Evolutionary conservation across 306 rosid species (phyloP), one percentile per base, ranked within the genome.

Genomic region (Dryas octopetala): DNA sequence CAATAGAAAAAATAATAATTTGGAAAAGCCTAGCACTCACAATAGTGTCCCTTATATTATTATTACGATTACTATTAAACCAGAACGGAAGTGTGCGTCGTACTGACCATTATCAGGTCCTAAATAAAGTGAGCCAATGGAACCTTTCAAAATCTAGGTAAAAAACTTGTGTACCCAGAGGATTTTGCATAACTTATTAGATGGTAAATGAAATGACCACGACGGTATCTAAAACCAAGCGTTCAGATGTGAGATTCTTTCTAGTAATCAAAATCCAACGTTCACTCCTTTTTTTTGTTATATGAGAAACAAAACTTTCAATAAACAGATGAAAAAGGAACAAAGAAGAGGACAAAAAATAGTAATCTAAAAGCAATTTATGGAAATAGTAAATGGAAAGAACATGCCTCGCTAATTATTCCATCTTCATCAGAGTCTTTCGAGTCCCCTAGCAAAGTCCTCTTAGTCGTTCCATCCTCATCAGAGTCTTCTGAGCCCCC

Each of bases 401-500:
- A 69, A 77, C 80, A 73, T 79, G 87, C 97, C 96, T 91, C 82
- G 19, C 88, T 62, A 66, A 81, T 15, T 67, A 50, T 77, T 73
- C 76, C 83, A 75, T 58, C 78, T 78, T 89, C 84, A 71, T 71
- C 89, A 60, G 90, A 85, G 86, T 83, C 96, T 40, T 77, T 72
- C 14, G 88, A 69, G 72, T 14, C 74, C 48, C 97, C 96, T 82
- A 95, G 82, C 44, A 95, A 86, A 74, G 93, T 95, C 82, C 77
- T 90, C 83, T 52, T 90, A 32, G 11, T 67, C 61, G 54, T 77
- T 73, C 76, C 83, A 75, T 61, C 79, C 79, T 89, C 84, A 71
- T 71, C 89, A 63, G 90, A 85, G 86, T 83, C 96, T 40, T 77
- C 70, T 16, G 88, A 69, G 72, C 11, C 76, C 48, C 97, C 96